Base-by-base conservation (phyloP, 106 monocot genomes). In the Hemerocallis citrina region DNA sequence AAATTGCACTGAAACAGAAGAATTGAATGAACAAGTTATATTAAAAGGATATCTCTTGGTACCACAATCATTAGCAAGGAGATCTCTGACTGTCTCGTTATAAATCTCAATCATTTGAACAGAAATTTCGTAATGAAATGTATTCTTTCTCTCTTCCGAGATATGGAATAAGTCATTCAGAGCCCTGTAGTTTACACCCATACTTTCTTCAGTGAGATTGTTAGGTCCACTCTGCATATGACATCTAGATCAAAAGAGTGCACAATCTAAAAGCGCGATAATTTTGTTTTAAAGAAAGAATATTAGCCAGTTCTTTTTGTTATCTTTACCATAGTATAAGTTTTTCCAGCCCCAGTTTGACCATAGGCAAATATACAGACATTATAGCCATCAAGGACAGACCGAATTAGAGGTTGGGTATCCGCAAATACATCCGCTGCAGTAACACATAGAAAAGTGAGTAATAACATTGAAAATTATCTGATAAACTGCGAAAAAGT, bases 281-380 rank as follows among this genome's bases (percentile, higher is more conserved):
- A 38, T 31, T 22, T 63, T 2, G 29, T 15, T 20, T 21, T n/a
- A n/a, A 17, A 20, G 15, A n/a, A 14, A 4, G 10, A 46, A 4
- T n/a, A n/a, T n/a, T n/a, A 8, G 19, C 3, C 1, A 56, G 22
- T 21, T 16, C 19, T 4, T 33, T 36, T 21, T 21, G 3, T 20
- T 21, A 3, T 22, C n/a, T n/a, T 72, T 67, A 95, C 95, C 95
- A 95, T 95, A 7, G 95, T 95, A 60, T 78, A 67, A 44, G 95
- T 95, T 74, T 95, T 95, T 11, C 95, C 95, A 21, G 95, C 83
- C 72, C 95, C 95, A 27, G 95, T 95, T 78, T 95, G 95, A 6
- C 95, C 95, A 84, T 95, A 95, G 20, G 95, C 95, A 76, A 95
- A 95, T 19, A 95, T 95, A 56, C 95, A 95, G 15, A 95, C 89